Conservation (phyloP, 164 flowering plant species). For the Kingdonia uniflora region DNA sequence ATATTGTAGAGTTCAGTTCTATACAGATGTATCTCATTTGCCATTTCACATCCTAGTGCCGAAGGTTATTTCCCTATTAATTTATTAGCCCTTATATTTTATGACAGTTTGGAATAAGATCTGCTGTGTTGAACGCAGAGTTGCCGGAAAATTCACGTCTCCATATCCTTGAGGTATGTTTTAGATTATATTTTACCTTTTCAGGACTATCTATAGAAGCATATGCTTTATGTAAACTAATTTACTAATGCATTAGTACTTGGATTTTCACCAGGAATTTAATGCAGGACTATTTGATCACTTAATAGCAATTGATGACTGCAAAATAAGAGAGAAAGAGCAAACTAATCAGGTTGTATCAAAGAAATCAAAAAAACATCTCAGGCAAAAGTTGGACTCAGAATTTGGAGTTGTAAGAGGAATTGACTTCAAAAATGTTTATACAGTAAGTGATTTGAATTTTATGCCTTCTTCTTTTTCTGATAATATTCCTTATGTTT, state of each 20-base stretch:
- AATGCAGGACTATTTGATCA: conserved; percentile 96
- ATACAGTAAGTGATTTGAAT: conserved; percentile 47
- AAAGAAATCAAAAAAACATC: conserved; percentile 47
- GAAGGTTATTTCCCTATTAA: background rate
- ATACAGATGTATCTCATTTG: background rate
- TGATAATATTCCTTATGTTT: background rate
- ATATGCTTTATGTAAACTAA: background rate
- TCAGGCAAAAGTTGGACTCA: conserved; percentile 50
- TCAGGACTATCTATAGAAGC: background rate
- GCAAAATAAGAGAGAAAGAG: conserved; percentile 45
- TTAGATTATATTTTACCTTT: background rate
- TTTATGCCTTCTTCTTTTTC: background rate
- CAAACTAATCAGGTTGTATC: conserved; percentile 21
- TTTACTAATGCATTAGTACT: background rate
- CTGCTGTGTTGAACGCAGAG: conserved; percentile 89
- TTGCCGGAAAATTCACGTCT: conserved; percentile 95
- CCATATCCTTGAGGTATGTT: conserved; percentile 84
- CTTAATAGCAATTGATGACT: conserved; percentile 81
- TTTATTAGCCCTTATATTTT: conserved; percentile 1
- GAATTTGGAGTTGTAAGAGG: conserved; percentile 98
- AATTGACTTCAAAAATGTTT: conserved; percentile 91
- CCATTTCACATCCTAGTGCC: too few relatives aligned
- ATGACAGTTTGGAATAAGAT: conserved; percentile 77
- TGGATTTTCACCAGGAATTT: conserved; percentile 50
- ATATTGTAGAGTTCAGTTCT: background rate